Base-by-base conservation (phyloP, 2,329 filamentous ascomycete genomes). In the Geosmithia morbida region DNA sequence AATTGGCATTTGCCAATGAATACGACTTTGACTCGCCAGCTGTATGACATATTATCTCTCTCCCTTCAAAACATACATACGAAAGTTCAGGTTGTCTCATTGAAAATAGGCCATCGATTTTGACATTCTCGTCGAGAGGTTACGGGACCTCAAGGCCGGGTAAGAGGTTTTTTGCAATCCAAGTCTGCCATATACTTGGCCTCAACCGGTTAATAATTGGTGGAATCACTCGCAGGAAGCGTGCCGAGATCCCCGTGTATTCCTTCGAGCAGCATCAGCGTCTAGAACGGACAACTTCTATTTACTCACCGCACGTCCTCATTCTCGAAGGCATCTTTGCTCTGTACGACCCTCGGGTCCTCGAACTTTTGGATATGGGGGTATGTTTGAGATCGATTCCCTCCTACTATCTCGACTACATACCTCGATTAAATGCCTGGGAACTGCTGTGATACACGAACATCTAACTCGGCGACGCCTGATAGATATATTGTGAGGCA, bases 301-400 rank as follows among this genome's bases (percentile, higher is more conserved):
- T 98, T 51, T 98, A 98, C 61, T 97, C 92, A 4, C 92, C 92
- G 1, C 92, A 95, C 64, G 92, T 98, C 20, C 71, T 98, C 22
- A 88, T 98, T 44, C 68, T 98, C 14, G 92, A 98, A 69, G 92
- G 92, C 18, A 98, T 98, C 29, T 87, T 98, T 65, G 92, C 92
- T 7, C 70, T 98, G 13, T 88, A 96, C 59, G 92, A 98, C 59
- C 79, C 77, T 20, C 77, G 90, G 50, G 83, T 98, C 4, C 68
- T 92, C 50, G 85, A 94, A 17, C 68, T 98, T 53, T 69, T 97
- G 52, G 92, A 98, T 63, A 85, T 97, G 70, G 94, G 87, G 66
- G 85, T 87, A 68, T 44, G 61, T 39, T 3, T 20, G 18, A 22
- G 17, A 18, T 6, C 18, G 16, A n/a, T n/a, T n/a, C 41, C 22